A percentile compares a stretch with the other conserved stretches of the same genome.
Evolutionary conservation across 2,329 filamentous ascomycete species (phyloP).

Genomic region (Penicillium sumatraense): DNA sequence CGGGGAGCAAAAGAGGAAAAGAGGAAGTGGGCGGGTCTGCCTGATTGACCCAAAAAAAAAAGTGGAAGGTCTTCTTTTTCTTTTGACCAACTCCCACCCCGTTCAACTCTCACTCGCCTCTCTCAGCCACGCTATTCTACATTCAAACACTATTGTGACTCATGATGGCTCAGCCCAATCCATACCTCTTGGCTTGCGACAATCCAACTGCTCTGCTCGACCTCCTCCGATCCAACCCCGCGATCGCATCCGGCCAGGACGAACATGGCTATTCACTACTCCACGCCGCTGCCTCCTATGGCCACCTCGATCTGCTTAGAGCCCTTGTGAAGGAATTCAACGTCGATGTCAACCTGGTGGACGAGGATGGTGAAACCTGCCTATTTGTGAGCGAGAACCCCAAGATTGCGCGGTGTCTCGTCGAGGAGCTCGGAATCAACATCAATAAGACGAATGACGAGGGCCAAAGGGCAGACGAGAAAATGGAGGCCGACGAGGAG

Average conservation of each 20-base stretch:
- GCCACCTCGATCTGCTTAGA: constrained; percentile 79
- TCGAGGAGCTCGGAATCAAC: constrained; percentile 81
- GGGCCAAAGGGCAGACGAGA: constrained; percentile 78
- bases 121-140: background rate
- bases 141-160: background rate
- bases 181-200: constrained; percentile 80
- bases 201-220: constrained; percentile 74
- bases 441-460: constrained; percentile 69
- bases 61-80: too few relatives aligned
- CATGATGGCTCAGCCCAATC: constrained; percentile 57
- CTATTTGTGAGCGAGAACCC: constrained; percentile 87
- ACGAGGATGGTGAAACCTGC: constrained; percentile 93
- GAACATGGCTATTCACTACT: constrained; percentile 92
- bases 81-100: too few relatives aligned
- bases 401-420: constrained; percentile 75
- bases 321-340: constrained; percentile 74
- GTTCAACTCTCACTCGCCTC: too few relatives aligned
- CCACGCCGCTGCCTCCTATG: constrained; percentile 92
- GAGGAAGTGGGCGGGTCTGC: constrained; percentile 15
- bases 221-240: constrained; percentile 73
- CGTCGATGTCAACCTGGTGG: constrained; percentile 78
- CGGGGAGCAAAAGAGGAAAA: constrained; percentile 31
- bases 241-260: constrained; percentile 80
- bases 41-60: constrained; percentile 15
- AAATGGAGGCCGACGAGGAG: constrained; percentile 77